Base-by-base conservation (phyloP, 805 yeast species). In the Lachancea thermotolerans region DNA sequence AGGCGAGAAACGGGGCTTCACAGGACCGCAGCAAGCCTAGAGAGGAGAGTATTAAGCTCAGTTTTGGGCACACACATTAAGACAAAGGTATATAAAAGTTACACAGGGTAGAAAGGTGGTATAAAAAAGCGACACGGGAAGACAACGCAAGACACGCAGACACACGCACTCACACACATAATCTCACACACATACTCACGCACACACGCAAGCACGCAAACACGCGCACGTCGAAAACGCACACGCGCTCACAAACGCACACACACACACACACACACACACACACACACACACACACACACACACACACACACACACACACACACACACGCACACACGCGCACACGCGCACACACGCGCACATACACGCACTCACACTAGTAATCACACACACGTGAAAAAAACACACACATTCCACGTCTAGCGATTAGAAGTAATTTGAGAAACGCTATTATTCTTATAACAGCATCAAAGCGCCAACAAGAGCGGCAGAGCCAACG, bases 391-490 rank as follows among this genome's bases (percentile, higher is more conserved):
- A 38, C 31, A 38, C 41, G 33, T 28, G 33, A 28, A 38, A 25
- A 28, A 11, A 25, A 28, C 21, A 33, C 31, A 38, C 18, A 38
- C 17, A 37, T 28, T 16, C 18, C 10, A 6, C 32, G 21, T 21
- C 44, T 35, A 35, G 25, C 36, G 30, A 27, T n/a, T 30, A 43
- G 27, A 31, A 40, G 39, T 36, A 32, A 45, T 33, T 21, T 35
- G 32, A 21, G 30, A 11, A 34, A 9, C 36, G 30, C 16, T 29
- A 15, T 16, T 12, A 15, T 11, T 14, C 45, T 65, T 65, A 73
- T 55, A 73, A 60, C 52, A 74, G 50, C 59, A 77, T 62, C 47
- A 75, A 67, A 48, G 73, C 64, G 61, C 77, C 81, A 38, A 78
- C 79, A 52, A 75, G 68, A 35, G 73, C 50, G 41, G 72, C 79